These are phyloP conservation scores for Tuber brumale DNA, from an alignment of 495 filamentous ascomycete species.

Conservation along the genomic window DNA sequence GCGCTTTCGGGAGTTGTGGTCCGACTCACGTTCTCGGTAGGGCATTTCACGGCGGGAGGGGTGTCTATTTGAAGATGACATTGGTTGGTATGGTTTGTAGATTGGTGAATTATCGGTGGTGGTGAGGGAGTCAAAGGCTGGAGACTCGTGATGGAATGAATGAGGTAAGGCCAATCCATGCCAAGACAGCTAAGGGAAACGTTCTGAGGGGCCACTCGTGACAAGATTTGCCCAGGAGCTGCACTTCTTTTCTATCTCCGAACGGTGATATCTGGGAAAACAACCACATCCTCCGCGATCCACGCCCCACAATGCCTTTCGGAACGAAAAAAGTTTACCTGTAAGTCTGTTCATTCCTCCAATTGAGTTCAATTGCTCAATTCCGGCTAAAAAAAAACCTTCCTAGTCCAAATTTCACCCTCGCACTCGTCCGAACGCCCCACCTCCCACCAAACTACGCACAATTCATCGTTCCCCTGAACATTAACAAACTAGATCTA, in stretches of 20 bases:
- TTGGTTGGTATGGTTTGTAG: not conserved
- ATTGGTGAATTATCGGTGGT: not conserved
- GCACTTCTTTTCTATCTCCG: not conserved
- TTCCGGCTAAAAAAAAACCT: slow-evolving; percentile 8
- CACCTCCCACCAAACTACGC: slow-evolving; percentile 69
- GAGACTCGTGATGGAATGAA: not conserved
- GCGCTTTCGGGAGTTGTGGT: slow-evolving; percentile 13
- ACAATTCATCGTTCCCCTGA: slow-evolving; percentile 75
- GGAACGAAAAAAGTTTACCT: slow-evolving; percentile 62
- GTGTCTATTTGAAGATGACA: not conserved
- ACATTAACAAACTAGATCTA: slow-evolving; percentile 84
- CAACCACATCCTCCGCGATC: slow-evolving; percentile 6
- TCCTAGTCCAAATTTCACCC: slow-evolving; percentile 65
- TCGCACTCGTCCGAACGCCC: slow-evolving; percentile 67
- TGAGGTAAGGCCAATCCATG: not conserved
- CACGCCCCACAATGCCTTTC: slow-evolving; percentile 35
- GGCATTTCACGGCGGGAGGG: slow-evolving; percentile 25
- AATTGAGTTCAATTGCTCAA: not conserved
- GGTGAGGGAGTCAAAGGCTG: not conserved
- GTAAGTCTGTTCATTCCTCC: slow-evolving; percentile 47
- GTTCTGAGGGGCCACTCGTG: not conserved
- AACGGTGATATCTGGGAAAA: not conserved
- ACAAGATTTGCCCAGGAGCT: not conserved
- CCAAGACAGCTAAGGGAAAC: not conserved
- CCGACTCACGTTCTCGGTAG: slow-evolving; percentile 21